These are phyloP conservation scores for Plasmodium gallinaceum DNA, from an alignment of 169 alveolate genomes.

Conservation along the genomic window DNA sequence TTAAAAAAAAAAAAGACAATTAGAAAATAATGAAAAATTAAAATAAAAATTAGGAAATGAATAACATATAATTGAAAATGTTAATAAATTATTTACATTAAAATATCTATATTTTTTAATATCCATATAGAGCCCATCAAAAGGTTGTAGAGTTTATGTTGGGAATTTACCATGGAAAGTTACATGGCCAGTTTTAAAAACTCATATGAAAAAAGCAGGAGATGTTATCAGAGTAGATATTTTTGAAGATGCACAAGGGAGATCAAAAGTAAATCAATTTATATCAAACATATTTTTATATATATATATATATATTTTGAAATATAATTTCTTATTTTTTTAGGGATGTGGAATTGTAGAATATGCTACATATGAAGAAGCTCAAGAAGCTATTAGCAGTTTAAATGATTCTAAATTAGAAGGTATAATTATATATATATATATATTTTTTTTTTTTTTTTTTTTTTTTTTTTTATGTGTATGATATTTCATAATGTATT, in stretches of 20 bases:
- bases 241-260: constrained; percentile 91
- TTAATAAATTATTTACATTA: too few species aligned
- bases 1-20: too few species aligned
- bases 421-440: constrained; percentile 14
- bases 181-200: constrained; percentile 92
- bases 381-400: constrained; percentile 87
- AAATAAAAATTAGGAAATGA: too few species aligned
- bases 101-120: not conserved
- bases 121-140: constrained; percentile 75
- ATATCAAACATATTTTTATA: not conserved
- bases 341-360: constrained; percentile 91
- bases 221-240: constrained; percentile 92
- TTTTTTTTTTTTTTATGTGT: constrained; percentile 39
- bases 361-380: constrained; percentile 86
- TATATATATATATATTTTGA: constrained; percentile 3
- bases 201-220: constrained; percentile 93
- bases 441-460: constrained; percentile 13
- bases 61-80: too few species aligned
- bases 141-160: constrained; percentile 91
- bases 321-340: not conserved
- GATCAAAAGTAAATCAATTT: constrained; percentile 84
- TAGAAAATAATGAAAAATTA: too few species aligned
- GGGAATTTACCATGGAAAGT: constrained; percentile 94
- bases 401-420: constrained; percentile 83
- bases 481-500: too few species aligned